Base-by-base conservation (phyloP, 1,284 basidiomycete genomes). In the Rhizoctonia solani region DNA sequence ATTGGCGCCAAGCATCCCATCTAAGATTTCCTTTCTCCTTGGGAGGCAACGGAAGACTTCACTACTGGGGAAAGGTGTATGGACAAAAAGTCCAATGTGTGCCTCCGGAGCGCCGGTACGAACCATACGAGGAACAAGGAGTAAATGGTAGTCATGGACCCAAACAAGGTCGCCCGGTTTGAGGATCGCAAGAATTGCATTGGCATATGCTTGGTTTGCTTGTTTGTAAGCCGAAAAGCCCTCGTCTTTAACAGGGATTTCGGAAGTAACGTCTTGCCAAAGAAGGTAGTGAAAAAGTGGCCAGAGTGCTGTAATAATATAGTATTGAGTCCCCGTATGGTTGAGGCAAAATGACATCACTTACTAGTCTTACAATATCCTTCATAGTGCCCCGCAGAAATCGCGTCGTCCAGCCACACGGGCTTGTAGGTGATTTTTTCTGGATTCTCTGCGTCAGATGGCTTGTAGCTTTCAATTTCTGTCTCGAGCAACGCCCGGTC, bases 231-330 rank as follows among this genome's bases (percentile, higher is more conserved):
- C 86, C 16, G 88, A 84, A 82, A 95, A 99, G 73, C 93, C 80
- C 66, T 85, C 81, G 74, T 98, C 95, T n/a, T 87, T 87, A 13
- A 87, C 87, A 6, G 88, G 86, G 70, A 87, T 87, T 74, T 91
- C 89, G 30, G 87, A 87, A 0, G 89, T 87, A 66, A 92, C 93
- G 75, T 97, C 95, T 77, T 97, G 93, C 95, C 95, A 98, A 66
- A 98, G 88, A 68, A 99, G 85, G 77, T 99, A 99, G 80, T 99
- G 97, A 85, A 99, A 97, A 29, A 98, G 81, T 0, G 96, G 97
- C 96, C 96, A 99, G 56, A 99, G 86, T 39, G 90, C 92, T 93
- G 73, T 16, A 52, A 41, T 29, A 47, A 70, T 58, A 68, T 67
- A 68, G 55, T 37, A n/a, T n/a, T n/a, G n/a, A n/a, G n/a, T n/a